phyloP scores from a whole-genome alignment of 2,329 filamentous ascomycete species.

The Bipolaris zeicola region DNA sequence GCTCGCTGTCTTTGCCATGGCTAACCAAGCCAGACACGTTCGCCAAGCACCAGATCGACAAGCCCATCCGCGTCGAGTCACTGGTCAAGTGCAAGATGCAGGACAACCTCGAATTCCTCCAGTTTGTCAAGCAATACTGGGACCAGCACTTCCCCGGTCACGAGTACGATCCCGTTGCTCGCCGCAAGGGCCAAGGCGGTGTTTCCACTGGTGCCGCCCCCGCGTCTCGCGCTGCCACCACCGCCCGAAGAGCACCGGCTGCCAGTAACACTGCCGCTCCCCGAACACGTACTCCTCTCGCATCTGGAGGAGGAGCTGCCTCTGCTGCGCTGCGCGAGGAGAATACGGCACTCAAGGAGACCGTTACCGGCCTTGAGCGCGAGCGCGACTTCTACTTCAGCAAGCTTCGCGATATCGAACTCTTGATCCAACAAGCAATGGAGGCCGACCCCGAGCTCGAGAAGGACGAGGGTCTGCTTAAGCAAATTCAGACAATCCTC shows the following conservation, averaged over 20 bases:
- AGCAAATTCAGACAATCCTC: slow-evolving; percentile 94
- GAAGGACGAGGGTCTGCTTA: slow-evolving; percentile 90
- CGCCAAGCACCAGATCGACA: slow-evolving; percentile 83
- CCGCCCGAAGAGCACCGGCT: slow-evolving; percentile 52
- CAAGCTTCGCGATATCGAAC: slow-evolving; percentile 95
- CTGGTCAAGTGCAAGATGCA: slow-evolving; percentile 99
- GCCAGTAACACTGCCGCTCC: slow-evolving; percentile 49
- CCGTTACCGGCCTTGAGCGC: slow-evolving; percentile 89
- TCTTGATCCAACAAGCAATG: slow-evolving; percentile 89
- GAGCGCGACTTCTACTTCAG: slow-evolving; percentile 99
- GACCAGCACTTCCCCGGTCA: slow-evolving; percentile 97
- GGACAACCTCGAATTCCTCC: slow-evolving; percentile 98
- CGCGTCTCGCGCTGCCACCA: slow-evolving; percentile 59
- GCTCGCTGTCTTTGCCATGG: background rate
- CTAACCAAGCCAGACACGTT: slow-evolving; percentile 70
- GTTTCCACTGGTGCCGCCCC: slow-evolving; percentile 55
- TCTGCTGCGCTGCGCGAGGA: slow-evolving; percentile 79
- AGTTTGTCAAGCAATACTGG: slow-evolving; percentile 97
- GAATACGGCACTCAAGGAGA: slow-evolving; percentile 90
- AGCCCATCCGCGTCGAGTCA: slow-evolving; percentile 83
- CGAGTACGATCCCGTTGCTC: slow-evolving; percentile 88
- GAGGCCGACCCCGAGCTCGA: slow-evolving; percentile 92
- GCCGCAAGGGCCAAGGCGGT: slow-evolving; percentile 77
- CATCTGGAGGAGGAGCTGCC: slow-evolving; percentile 59
- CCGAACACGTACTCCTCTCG: slow-evolving; percentile 49